These are phyloP conservation scores for Cyberlindnera petersonii DNA, from an alignment of 805 yeast genomes.

Conservation along the genomic window DNA sequence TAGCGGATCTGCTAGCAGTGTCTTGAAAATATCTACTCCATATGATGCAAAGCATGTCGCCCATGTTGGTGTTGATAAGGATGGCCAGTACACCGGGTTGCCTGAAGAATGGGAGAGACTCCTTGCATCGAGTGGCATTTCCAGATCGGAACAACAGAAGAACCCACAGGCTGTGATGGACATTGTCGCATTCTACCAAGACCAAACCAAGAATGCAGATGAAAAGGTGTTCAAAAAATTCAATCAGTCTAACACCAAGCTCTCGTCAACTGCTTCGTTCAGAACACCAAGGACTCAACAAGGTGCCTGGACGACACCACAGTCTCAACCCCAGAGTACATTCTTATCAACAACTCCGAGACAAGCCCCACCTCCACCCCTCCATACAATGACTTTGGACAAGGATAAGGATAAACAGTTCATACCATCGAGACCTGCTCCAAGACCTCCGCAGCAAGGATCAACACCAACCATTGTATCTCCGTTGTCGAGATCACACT, in stretches of 20 bases:
- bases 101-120: constrained; percentile 92
- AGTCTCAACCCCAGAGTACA: constrained; percentile 18
- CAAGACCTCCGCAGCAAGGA: constrained; percentile 46
- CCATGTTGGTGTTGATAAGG: constrained; percentile 87
- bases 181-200: constrained; percentile 81
- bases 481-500: constrained; percentile 24
- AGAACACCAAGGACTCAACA: constrained; percentile 30
- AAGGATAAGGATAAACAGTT: constrained; percentile 37
- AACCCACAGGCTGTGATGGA: constrained; percentile 95
- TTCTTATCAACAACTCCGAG: constrained; percentile 25
- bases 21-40: constrained; percentile 77
- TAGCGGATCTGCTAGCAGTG: constrained; percentile 16
- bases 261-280: constrained; percentile 31
- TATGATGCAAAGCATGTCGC: constrained; percentile 86
- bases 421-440: constrained; percentile 67
- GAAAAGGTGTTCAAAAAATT: constrained; percentile 39
- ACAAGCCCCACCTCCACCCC: constrained; percentile 26
- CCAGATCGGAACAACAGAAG: constrained; percentile 81
- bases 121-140: constrained; percentile 79
- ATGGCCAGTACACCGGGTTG: constrained; percentile 85
- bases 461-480: constrained; percentile 26
- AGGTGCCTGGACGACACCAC: constrained; percentile 25
- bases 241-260: constrained; percentile 27
- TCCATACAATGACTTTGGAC: constrained; percentile 12
- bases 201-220: constrained; percentile 42